Conservation (phyloP, 1,139 yeast genomes). For the Yamadazyma kanchanaburiensis region DNA sequence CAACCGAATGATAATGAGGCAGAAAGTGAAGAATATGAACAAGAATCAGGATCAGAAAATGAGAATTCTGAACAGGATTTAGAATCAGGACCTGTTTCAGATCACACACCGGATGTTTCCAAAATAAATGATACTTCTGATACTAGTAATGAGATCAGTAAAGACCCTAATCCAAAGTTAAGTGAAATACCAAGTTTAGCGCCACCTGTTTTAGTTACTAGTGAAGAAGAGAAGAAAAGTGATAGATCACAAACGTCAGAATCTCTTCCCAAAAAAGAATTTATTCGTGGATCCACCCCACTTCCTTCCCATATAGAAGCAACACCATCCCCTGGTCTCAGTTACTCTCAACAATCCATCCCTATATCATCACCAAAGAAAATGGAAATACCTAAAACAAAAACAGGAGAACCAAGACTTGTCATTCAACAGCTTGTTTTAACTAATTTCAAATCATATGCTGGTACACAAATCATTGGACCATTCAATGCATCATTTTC, state of each 20-base stretch:
- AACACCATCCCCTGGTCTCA: slow-evolving; percentile 2
- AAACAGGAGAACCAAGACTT: slow-evolving; percentile 49
- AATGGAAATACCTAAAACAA: slow-evolving; percentile 6
- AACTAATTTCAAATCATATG: slow-evolving; percentile 91
- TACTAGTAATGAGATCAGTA: slow-evolving; percentile 13
- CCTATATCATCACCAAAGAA: slow-evolving; percentile 11
- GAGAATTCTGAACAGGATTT: slow-evolving; percentile 1
- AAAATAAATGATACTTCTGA: slow-evolving; percentile 15
- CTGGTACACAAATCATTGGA: slow-evolving; percentile 91
- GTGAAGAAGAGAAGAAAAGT: not conserved
- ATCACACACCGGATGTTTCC: slow-evolving; percentile 9
- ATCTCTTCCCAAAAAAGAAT: no score
- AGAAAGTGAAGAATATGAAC: not conserved
- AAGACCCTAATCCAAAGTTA: slow-evolving; percentile 7
- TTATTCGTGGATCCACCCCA: not conserved
- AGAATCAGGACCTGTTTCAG: slow-evolving; percentile 7
- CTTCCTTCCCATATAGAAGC: not conserved
- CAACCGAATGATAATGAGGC: slow-evolving; percentile 4
- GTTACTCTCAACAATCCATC: slow-evolving; percentile 11
- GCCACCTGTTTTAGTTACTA: not conserved
- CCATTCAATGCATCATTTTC: slow-evolving; percentile 93
- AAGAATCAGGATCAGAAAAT: not conserved
- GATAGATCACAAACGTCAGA: not conserved
- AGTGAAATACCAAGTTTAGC: slow-evolving; percentile 5
- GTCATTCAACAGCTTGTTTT: slow-evolving; percentile 73